phyloP scores from a whole-genome alignment of 345 rosid species.

The Eucalyptus tenuipes region DNA sequence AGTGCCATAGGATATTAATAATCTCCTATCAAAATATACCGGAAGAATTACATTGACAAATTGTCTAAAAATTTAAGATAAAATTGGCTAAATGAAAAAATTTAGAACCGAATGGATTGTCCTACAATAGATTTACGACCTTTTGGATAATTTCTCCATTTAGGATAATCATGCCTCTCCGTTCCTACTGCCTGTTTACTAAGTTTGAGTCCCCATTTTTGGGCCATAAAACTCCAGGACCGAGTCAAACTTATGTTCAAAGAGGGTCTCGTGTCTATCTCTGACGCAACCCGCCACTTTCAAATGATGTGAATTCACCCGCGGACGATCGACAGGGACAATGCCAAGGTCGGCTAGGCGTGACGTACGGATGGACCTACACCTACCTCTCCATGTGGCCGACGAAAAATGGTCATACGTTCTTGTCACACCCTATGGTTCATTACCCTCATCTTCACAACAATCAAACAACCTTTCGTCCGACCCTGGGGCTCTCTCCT shows the following conservation, averaged over 20 bases:
- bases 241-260: not conserved
- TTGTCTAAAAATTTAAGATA: not conserved
- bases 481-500: not conserved
- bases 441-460: not conserved
- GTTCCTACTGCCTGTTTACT: no score
- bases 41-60: accelerated
- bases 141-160: not conserved
- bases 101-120: accelerated
- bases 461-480: not conserved
- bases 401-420: not conserved
- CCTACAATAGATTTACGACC: not conserved
- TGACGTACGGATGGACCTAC: not conserved
- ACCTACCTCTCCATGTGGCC: not conserved
- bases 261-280: not conserved
- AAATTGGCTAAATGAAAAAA: not conserved
- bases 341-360: not conserved
- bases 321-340: not conserved
- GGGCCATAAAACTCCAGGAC: not conserved
- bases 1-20: accelerated
- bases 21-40: accelerated
- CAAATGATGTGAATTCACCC: not conserved
- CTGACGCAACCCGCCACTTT: not conserved
- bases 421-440: not conserved
- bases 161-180: not conserved
- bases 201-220: not conserved